Conservation (phyloP, 148 eudicot species). For the Polygonum maritimum region DNA sequence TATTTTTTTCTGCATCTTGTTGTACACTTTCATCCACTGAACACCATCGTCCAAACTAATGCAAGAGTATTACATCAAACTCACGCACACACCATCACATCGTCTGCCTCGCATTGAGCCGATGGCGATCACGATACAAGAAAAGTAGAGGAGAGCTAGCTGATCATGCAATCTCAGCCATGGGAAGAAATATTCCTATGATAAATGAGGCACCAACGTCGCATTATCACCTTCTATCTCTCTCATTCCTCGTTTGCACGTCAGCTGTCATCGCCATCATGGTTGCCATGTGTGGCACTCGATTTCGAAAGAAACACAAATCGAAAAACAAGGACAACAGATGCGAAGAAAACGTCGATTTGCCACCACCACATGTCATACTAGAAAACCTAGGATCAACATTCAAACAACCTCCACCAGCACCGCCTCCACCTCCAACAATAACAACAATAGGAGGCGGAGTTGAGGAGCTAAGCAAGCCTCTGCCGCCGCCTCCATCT, state of each 20-base stretch:
- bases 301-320: constrained; percentile 14
- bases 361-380: not conserved
- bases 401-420: not conserved
- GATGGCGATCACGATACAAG: not conserved
- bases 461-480: constrained; percentile 10
- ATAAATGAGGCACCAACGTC: not conserved
- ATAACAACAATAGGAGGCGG: not conserved
- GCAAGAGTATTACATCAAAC: too few species aligned
- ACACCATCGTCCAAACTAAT: not conserved
- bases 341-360: not conserved
- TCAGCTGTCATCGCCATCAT: constrained; percentile 27
- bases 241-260: constrained; percentile 26
- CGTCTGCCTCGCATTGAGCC: not conserved
- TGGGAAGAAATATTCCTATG: constrained; percentile 2
- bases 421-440: not conserved
- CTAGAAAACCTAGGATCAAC: not conserved
- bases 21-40: not conserved
- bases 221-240: constrained; percentile 21
- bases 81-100: not conserved
- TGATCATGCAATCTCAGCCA: not conserved
- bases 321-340: constrained; percentile 6
- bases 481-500: constrained; percentile 32
- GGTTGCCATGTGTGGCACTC: constrained; percentile 24
- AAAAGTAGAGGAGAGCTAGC: not conserved
- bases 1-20: not conserved